Percentiles rank a stretch among this genome's conserved stretches.
phyloP scores from a whole-genome alignment of 176 grass and related monocot genomes.

The Oryza glumipatula region DNA sequence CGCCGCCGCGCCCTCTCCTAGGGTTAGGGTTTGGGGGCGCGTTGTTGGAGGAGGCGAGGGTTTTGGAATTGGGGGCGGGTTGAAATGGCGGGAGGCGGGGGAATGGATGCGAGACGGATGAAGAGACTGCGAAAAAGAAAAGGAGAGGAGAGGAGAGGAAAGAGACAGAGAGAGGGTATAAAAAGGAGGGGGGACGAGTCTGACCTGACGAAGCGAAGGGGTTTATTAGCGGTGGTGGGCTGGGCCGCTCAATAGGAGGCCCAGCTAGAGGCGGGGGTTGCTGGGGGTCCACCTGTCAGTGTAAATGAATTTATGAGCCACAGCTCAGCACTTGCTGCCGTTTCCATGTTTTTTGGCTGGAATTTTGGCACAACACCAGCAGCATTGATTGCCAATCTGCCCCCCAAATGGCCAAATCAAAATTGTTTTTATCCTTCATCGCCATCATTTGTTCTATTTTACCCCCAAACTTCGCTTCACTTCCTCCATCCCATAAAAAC shows the following conservation, averaged over 20 bases:
- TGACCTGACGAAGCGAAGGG: not conserved
- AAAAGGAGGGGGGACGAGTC: not conserved
- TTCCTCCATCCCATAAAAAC: no score
- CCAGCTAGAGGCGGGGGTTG: not conserved
- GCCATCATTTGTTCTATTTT: no score
- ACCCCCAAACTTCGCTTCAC: no score
- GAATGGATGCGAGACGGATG: not conserved
- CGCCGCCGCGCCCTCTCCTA: not conserved
- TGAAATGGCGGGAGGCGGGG: conserved; percentile 55
- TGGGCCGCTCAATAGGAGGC: not conserved
- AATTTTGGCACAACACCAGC: no score
- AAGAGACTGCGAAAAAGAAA: not conserved
- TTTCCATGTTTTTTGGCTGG: no score
- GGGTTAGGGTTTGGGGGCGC: conserved; percentile 48
- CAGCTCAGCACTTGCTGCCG: no score
- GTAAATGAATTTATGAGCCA: no score
- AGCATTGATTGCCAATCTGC: no score
- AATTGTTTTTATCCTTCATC: no score
- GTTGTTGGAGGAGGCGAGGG: not conserved
- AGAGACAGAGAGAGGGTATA: not conserved
- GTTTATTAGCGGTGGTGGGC: not conserved
- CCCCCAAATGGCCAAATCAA: no score
- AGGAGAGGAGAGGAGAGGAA: not conserved
- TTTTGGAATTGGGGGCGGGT: conserved; percentile 12
- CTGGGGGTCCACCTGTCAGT: not conserved